These are phyloP conservation scores for Wickerhamiella australiensis DNA, from an alignment of 805 yeast species.

Conservation along the genomic window DNA sequence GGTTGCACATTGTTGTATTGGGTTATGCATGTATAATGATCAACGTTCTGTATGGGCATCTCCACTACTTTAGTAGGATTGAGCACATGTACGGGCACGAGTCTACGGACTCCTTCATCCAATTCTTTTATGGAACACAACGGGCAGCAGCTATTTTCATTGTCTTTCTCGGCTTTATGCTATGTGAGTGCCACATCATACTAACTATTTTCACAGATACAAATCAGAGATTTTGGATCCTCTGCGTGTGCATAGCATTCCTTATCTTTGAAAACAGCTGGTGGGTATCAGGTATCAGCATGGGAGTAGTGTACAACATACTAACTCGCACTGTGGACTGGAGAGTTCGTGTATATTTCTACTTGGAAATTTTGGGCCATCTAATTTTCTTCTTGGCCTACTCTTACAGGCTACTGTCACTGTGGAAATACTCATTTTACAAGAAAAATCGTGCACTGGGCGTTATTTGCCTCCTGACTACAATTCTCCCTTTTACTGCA, in stretches of 20 bases:
- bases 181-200: slow-evolving; percentile 5
- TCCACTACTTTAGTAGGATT: neutral
- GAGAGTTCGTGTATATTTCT: neutral
- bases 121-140: neutral
- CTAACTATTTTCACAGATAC: neutral
- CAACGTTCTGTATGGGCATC: neutral
- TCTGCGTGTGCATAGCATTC: neutral
- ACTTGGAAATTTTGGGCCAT: slow-evolving; percentile 3
- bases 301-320: neutral
- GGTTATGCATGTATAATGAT: neutral
- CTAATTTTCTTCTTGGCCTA: neutral
- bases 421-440: slow-evolving; percentile 1
- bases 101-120: neutral
- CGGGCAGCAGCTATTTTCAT: neutral
- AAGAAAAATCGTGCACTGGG: slow-evolving; percentile 2
- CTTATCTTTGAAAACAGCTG: slow-evolving; percentile 4
- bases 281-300: slow-evolving; percentile 5
- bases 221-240: neutral
- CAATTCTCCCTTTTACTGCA: neutral
- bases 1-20: neutral
- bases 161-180: neutral
- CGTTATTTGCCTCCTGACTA: neutral
- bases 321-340: neutral
- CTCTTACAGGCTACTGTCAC: neutral
- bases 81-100: slow-evolving; percentile 9